phyloP scores from a whole-genome alignment of 2,329 filamentous ascomycete species.

The Calonectria pseudoturangicola region DNA sequence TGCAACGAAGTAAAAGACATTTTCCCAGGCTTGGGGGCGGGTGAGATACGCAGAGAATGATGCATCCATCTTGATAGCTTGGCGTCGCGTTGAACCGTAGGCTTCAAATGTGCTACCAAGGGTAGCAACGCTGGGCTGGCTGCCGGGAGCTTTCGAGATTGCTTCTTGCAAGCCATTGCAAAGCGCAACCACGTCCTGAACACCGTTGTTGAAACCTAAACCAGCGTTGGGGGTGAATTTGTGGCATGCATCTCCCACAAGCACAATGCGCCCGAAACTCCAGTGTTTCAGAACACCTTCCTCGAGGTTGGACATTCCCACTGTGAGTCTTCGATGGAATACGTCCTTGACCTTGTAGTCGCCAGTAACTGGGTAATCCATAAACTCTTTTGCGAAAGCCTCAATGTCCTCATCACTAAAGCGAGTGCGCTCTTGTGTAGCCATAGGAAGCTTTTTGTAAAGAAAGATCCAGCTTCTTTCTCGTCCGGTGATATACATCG shows the following conservation, averaged over 20 bases:
- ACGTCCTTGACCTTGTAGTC: not conserved
- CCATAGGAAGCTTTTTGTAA: not conserved
- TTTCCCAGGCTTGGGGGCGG: no score
- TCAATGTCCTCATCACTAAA: constrained; percentile 11
- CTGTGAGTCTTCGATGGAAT: not conserved
- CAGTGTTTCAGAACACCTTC: not conserved
- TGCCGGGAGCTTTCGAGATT: not conserved
- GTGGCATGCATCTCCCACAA: not conserved
- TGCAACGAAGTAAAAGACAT: not conserved
- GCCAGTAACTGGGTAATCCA: not conserved
- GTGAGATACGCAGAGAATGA: not conserved
- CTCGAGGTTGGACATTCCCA: not conserved
- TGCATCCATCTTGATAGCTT: not conserved
- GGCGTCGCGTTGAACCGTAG: not conserved
- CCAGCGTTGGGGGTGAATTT: not conserved
- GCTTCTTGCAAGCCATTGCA: not conserved
- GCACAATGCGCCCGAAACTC: not conserved
- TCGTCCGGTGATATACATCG: not conserved
- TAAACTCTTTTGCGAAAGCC: constrained; percentile 8
- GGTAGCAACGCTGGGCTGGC: not conserved
- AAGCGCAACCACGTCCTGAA: not conserved
- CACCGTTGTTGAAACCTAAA: not conserved
- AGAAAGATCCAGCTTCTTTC: not conserved
- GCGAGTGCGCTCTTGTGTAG: not conserved
- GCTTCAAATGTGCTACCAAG: not conserved